Evolutionary conservation across 2,329 filamentous ascomycete genomes (phyloP), one percentile per base, ranked within the genome.

Genomic region (Trichophyton verrucosum): DNA sequence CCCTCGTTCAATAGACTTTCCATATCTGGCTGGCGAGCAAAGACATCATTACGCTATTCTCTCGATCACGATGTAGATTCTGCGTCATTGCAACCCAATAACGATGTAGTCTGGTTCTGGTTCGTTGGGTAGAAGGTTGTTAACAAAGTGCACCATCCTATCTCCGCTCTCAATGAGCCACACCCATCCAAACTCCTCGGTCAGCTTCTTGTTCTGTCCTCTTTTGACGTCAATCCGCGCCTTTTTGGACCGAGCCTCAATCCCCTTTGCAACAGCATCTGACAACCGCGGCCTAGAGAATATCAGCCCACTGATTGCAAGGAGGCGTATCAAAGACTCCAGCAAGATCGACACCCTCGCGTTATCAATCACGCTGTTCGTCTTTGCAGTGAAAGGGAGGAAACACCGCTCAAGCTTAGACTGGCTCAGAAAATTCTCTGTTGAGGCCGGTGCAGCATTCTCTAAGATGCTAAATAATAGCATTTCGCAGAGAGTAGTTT

Each of bases 321-420:
- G 71, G 5, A 85, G 73, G 53, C 84, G 78, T 33, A 89, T 68
- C 57, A 89, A 72, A 1, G 78, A 78, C 73, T 92, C 89, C 0
- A 90, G 74, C 33, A 88, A 71, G 8, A 91, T 73, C 1, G 86
- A 85, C 42, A 91, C 78, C 70, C 87, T 88, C 30, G 86, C 85
- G 66, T 94, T 91, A 64, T 90, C 87, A 20, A 82, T 80, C 0
- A 81, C 72, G 5, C 77, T 79, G 13, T 80, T 76, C 0, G 80
- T 83, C 62, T 82, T 85, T 1, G 88, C 86, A 0, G 86, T 77
- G 65, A 81, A 84, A 0, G 82, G 82, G 1, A 90, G 78, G 70
- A 84, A 91, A 67, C 84, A 85, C 49, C 77, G 64, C 62, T 82
- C 78, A 20, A 86, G 74, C 15, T 79, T 77, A 0, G 69, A 57